These are phyloP conservation scores for Hemisphaericaspora xylofermentans DNA, from an alignment of 1,139 yeast species.

Conservation along the genomic window DNA sequence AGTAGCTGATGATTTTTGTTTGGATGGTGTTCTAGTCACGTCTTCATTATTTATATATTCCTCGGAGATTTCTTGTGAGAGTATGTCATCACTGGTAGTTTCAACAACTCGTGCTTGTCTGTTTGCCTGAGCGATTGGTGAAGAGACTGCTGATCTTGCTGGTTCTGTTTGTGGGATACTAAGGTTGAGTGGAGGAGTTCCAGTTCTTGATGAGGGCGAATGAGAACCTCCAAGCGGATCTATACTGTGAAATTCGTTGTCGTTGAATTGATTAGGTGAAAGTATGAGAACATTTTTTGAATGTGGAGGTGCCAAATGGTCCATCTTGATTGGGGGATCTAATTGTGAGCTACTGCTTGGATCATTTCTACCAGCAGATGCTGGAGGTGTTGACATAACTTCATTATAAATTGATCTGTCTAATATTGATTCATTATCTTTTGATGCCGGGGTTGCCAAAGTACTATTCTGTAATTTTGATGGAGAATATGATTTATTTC, in stretches of 20 bases:
- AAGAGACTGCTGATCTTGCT: conserved; percentile 30
- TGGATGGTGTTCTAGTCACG: background rate
- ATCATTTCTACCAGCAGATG: background rate
- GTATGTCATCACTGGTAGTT: conserved; percentile 12
- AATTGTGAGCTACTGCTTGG: conserved; percentile 9
- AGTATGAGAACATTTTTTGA: conserved; percentile 36
- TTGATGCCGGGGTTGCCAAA: conserved; percentile 11
- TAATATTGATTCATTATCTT: background rate
- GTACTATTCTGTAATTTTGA: conserved; percentile 6
- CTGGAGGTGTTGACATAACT: background rate
- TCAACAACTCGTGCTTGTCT: conserved; percentile 51
- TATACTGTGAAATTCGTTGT: conserved; percentile 32
- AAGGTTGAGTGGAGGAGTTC: conserved; percentile 2
- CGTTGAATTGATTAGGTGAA: conserved; percentile 43
- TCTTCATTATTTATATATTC: background rate
- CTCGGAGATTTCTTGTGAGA: conserved; percentile 6
- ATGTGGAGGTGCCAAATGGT: conserved; percentile 9
- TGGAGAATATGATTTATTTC: conserved; percentile 9
- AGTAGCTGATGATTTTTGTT: conserved; percentile 4
- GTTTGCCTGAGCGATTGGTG: conserved; percentile 46
- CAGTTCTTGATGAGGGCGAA: conserved; percentile 8
- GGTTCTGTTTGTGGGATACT: background rate
- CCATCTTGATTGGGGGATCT: conserved; percentile 24
- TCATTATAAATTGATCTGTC: conserved; percentile 1
- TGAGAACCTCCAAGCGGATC: conserved; percentile 14